These are phyloP conservation scores for Heracleum sosnowskyi DNA, from an alignment of 129 eudicot species.

Conservation along the genomic window DNA sequence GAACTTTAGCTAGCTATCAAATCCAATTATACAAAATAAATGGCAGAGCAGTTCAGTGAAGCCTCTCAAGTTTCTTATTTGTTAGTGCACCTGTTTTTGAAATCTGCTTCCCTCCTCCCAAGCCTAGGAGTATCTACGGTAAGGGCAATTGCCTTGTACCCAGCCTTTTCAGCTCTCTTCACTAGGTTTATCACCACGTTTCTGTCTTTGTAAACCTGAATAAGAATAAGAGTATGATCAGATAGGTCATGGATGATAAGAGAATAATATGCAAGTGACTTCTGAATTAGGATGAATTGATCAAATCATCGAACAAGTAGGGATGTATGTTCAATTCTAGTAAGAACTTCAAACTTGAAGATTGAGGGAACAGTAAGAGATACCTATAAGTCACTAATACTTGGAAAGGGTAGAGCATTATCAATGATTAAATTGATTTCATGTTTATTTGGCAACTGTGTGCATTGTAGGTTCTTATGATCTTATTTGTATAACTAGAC, in stretches of 20 bases:
- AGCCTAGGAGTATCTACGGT: conserved; percentile 95
- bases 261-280: background rate
- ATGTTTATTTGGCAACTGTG: background rate
- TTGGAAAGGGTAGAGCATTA: background rate
- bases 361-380: background rate
- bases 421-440: background rate
- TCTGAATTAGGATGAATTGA: background rate
- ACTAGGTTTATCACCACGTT: conserved; percentile 69
- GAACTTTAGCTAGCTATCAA: background rate
- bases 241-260: background rate
- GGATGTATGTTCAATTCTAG: background rate
- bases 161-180: conserved; percentile 88
- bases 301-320: background rate
- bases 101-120: conserved; percentile 93
- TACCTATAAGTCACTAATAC: background rate
- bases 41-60: background rate
- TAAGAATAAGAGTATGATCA: conserved; percentile 6
- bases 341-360: background rate
- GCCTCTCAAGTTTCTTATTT: background rate
- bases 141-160: conserved; percentile 88
- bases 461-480: background rate
- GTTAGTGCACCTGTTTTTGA: conserved; percentile 72
- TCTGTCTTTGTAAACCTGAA: conserved; percentile 79
- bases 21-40: background rate
- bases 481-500: background rate